These are phyloP conservation scores for Termitomyces sp. DNA, from an alignment of 768 basidiomycete genomes.

Conservation along the genomic window DNA sequence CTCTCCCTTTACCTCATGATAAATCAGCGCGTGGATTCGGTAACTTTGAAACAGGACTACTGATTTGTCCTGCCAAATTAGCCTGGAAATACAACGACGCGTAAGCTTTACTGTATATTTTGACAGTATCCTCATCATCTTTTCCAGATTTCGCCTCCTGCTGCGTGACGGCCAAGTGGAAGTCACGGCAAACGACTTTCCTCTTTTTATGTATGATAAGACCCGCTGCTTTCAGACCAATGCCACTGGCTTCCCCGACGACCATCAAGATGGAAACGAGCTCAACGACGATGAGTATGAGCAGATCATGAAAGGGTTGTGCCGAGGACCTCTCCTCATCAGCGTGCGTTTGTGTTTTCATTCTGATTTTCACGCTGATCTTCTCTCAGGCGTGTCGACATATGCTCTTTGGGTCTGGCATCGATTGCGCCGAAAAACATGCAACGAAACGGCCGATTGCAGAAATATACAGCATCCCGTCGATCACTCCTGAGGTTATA, in stretches of 20 bases:
- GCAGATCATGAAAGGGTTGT: background rate
- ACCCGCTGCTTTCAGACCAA: background rate
- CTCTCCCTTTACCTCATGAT: background rate
- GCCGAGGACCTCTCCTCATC: background rate
- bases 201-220: background rate
- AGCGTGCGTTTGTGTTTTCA: background rate
- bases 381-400: background rate
- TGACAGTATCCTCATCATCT: no score
- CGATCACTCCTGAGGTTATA: background rate
- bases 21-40: background rate
- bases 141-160: background rate
- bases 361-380: background rate
- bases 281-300: background rate
- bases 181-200: background rate
- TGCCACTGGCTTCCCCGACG: background rate
- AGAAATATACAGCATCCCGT: background rate
- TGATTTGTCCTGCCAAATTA: background rate
- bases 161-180: background rate
- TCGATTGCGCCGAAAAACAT: background rate
- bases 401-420: background rate
- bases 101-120: background rate
- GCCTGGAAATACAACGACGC: background rate
- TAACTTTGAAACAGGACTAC: background rate
- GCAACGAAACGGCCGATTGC: background rate
- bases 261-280: background rate